Conservation (phyloP, 2,329 filamentous ascomycete genomes). For the Fusarium musae region DNA sequence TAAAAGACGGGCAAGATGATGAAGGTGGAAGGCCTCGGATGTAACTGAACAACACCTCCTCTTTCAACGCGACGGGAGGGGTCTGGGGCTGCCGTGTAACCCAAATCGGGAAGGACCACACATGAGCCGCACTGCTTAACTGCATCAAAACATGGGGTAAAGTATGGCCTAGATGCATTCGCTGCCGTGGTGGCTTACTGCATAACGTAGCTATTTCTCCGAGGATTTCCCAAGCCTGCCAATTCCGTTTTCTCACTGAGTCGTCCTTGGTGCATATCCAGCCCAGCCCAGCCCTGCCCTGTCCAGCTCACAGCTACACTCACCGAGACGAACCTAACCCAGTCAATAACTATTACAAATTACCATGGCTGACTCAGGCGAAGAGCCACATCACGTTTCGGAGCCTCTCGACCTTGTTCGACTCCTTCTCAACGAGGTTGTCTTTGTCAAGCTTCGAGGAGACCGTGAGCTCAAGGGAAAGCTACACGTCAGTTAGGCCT, state of each 20-base stretch:
- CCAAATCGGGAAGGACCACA: constrained; percentile 29
- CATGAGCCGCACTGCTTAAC: constrained; percentile 19
- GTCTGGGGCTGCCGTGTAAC: constrained; percentile 40
- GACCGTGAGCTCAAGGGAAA: constrained; percentile 95
- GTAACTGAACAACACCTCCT: constrained; percentile 25
- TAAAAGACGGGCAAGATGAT: constrained; percentile 2
- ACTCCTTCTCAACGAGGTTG: constrained; percentile 92
- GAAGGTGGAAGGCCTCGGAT: constrained; percentile 16
- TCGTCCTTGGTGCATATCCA: constrained; percentile 27
- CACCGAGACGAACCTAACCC: constrained; percentile 1
- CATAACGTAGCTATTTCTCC: constrained; percentile 26
- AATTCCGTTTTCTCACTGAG: constrained; percentile 37
- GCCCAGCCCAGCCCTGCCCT: not conserved
- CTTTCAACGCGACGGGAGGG: constrained; percentile 22
- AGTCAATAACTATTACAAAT: not conserved
- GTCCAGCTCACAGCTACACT: constrained; percentile 10
- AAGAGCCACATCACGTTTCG: constrained; percentile 77
- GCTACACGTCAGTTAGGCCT: constrained; percentile 76
- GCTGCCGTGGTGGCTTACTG: not conserved
- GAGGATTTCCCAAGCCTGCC: constrained; percentile 41
- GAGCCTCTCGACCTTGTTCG: constrained; percentile 97
- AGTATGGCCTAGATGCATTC: constrained; percentile 15
- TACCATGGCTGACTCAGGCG: constrained; percentile 85
- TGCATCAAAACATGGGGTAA: constrained; percentile 33
- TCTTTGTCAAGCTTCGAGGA: constrained; percentile 96